Evolutionary conservation across 2,329 filamentous ascomycete species (phyloP).

Genomic region (Mycosphaerella sp.): DNA sequence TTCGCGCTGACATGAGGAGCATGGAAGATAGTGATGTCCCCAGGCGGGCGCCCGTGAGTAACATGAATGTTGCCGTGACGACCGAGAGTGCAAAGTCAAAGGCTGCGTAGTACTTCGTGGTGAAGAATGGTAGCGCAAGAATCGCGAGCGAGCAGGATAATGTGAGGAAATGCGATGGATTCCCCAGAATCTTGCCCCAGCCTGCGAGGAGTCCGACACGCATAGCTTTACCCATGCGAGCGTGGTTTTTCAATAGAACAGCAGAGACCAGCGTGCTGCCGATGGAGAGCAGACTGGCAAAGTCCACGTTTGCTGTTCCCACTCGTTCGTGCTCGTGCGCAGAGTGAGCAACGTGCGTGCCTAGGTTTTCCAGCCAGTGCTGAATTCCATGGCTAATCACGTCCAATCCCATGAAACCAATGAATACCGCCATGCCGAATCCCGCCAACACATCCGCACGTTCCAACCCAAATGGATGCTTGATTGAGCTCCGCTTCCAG

Average conservation of each 20-base stretch:
- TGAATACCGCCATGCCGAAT: conserved; percentile 90
- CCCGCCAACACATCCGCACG: conserved; percentile 89
- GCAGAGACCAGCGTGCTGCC: conserved; percentile 77
- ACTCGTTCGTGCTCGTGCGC: conserved; percentile 54
- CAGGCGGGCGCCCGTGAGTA: conserved; percentile 72
- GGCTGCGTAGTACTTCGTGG: conserved; percentile 72
- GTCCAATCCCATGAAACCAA: conserved; percentile 96
- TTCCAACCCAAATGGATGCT: conserved; percentile 86
- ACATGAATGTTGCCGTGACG: conserved; percentile 81
- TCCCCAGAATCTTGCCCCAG: conserved; percentile 80
- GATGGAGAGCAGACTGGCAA: conserved; percentile 75
- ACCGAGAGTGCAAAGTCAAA: conserved; percentile 77
- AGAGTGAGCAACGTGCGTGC: conserved; percentile 63
- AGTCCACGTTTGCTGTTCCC: conserved; percentile 68
- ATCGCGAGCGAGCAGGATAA: conserved; percentile 77
- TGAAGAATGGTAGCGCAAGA: conserved; percentile 73
- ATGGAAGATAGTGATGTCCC: conserved; percentile 84
- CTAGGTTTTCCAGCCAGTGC: conserved; percentile 73
- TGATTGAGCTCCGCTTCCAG: conserved; percentile 86
- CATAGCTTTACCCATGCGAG: conserved; percentile 86
- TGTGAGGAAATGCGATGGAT: conserved; percentile 91
- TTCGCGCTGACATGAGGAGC: conserved; percentile 81
- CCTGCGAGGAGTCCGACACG: conserved; percentile 74
- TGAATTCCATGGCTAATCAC: conserved; percentile 90
- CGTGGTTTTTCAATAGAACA: conserved; percentile 81